A percentile compares a stretch with the other conserved stretches of the same genome.
Conservation (phyloP, 2,329 filamentous ascomycete species). For the Knoxdaviesia capensis region DNA sequence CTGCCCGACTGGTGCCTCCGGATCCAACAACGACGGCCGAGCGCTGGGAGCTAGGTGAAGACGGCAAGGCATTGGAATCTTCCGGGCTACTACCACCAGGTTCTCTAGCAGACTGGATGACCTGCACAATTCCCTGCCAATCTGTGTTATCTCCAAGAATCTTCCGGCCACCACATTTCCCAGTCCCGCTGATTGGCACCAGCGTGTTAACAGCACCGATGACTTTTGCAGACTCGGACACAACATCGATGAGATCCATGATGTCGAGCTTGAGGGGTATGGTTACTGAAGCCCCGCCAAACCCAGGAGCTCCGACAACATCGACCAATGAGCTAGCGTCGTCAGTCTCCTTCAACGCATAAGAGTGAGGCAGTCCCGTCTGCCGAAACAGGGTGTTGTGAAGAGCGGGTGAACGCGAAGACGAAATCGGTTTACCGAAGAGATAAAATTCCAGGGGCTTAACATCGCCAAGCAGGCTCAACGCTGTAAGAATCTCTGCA, state of each 20-base stretch:
- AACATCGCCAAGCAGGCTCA: slow-evolving; percentile 64
- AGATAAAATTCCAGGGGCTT: slow-evolving; percentile 61
- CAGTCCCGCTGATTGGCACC: slow-evolving; percentile 31
- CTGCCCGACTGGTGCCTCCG: slow-evolving; percentile 79
- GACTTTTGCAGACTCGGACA: slow-evolving; percentile 56
- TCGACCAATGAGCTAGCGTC: slow-evolving; percentile 22
- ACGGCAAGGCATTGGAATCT: background rate
- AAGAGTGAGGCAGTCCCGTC: slow-evolving; percentile 69
- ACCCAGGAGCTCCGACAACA: slow-evolving; percentile 51
- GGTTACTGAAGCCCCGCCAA: slow-evolving; percentile 87
- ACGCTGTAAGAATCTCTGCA: slow-evolving; percentile 61
- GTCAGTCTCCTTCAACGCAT: slow-evolving; percentile 57
- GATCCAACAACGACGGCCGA: slow-evolving; percentile 73
- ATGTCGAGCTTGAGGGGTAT: slow-evolving; percentile 89
- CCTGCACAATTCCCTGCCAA: slow-evolving; percentile 77
- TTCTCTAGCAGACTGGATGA: slow-evolving; percentile 44
- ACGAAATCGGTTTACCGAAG: slow-evolving; percentile 68
- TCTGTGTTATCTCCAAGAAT: slow-evolving; percentile 87
- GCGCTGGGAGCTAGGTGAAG: slow-evolving; percentile 1
- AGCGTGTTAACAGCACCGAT: slow-evolving; percentile 96
- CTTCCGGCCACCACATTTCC: slow-evolving; percentile 20
- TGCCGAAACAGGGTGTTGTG: slow-evolving; percentile 70
- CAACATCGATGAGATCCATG: slow-evolving; percentile 58
- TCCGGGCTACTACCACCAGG: slow-evolving; percentile 8
- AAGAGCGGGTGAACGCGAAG: slow-evolving; percentile 69